Evolutionary conservation across 371 early-diverging fungal genomes (phyloP).

Genomic region (Batrachochytrium dendrobatidis): DNA sequence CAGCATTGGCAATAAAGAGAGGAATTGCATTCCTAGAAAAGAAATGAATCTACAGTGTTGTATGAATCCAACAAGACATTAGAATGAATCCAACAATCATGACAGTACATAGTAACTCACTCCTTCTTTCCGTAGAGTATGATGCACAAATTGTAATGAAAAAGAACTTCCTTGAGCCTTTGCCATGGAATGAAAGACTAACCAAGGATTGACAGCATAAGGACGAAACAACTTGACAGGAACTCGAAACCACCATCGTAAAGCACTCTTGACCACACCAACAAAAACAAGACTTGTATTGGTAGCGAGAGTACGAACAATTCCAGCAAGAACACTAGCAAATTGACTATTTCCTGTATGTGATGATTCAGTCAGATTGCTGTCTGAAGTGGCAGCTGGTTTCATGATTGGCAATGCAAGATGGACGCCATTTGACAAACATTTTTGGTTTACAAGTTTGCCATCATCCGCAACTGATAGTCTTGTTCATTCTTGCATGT

Average conservation of each 20-base stretch:
- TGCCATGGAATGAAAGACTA: slow-evolving; percentile 31
- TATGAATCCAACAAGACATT: not conserved
- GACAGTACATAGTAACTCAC: slow-evolving; percentile 8
- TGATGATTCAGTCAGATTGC: too few relatives aligned
- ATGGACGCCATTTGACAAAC: too few relatives aligned
- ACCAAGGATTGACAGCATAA: slow-evolving; percentile 34
- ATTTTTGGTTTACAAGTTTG: too few relatives aligned
- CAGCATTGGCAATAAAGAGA: slow-evolving; percentile 29
- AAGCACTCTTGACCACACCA: slow-evolving; percentile 24
- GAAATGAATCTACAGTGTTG: slow-evolving; percentile 10
- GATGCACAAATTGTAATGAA: slow-evolving; percentile 15
- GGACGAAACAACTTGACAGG: slow-evolving; percentile 34
- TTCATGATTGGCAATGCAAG: too few relatives aligned
- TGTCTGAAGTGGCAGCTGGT: too few relatives aligned
- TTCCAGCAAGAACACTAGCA: slow-evolving; percentile 26
- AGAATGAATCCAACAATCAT: slow-evolving; percentile 1
- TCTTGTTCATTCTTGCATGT: too few relatives aligned
- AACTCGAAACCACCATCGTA: slow-evolving; percentile 25
- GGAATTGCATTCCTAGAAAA: slow-evolving; percentile 30
- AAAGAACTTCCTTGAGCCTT: slow-evolving; percentile 16
- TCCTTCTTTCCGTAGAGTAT: slow-evolving; percentile 23
- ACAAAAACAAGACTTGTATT: slow-evolving; percentile 17
- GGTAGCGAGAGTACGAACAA: slow-evolving; percentile 26
- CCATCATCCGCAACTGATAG: too few relatives aligned
- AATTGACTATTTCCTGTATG: too few relatives aligned